Evolutionary conservation across 352 stramenopile genomes (phyloP).

Genomic region (Phytophthora meadii): DNA sequence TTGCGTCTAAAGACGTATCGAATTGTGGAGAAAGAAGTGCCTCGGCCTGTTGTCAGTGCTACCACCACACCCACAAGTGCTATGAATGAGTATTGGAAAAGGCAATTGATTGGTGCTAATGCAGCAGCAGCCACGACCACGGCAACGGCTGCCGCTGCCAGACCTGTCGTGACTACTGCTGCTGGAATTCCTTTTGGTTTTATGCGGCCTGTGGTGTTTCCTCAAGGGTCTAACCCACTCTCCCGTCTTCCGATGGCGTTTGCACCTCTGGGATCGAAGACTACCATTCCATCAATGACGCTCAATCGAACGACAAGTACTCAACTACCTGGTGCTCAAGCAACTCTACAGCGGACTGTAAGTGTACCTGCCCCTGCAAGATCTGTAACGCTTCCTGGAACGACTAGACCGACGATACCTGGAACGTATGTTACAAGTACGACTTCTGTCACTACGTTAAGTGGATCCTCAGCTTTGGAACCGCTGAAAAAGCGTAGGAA

Average conservation of each 20-base stretch:
- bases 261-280: constrained; percentile 29
- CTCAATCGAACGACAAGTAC: constrained; percentile 21
- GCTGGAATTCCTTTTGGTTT: constrained; percentile 36
- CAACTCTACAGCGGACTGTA: constrained; percentile 9
- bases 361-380: constrained; percentile 16
- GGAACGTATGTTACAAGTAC: neutral
- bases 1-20: constrained; percentile 53
- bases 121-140: neutral
- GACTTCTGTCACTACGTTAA: constrained; percentile 8
- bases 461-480: constrained; percentile 8
- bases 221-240: constrained; percentile 24
- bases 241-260: constrained; percentile 37
- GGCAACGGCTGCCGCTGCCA: neutral
- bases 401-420: neutral
- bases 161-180: constrained; percentile 12
- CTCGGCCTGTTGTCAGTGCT: constrained; percentile 1
- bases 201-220: constrained; percentile 34
- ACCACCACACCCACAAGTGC: neutral
- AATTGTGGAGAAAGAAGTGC: constrained; percentile 37
- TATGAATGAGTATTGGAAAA: constrained; percentile 32
- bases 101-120: constrained; percentile 4
- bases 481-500: constrained; percentile 37
- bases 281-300: constrained; percentile 28
- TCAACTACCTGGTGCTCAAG: constrained; percentile 5
- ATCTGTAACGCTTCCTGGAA: constrained; percentile 3